phyloP scores from a whole-genome alignment of 2,329 filamentous ascomycete genomes.

The Dactylella cylindrospora region DNA sequence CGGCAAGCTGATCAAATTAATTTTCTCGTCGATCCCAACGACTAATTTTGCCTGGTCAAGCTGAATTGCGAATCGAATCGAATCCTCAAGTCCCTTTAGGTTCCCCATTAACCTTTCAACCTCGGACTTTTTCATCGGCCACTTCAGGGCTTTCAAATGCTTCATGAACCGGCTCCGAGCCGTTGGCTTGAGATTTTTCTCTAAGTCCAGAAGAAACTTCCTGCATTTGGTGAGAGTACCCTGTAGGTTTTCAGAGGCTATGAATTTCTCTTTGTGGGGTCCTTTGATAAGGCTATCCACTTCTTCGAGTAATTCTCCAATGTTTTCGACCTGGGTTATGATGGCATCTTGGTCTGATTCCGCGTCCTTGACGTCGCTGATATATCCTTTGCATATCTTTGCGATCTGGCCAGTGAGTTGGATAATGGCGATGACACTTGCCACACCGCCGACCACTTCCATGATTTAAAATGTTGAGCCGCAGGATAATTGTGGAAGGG shows the following conservation, averaged over 20 bases:
- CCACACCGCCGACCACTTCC: conserved; percentile 13
- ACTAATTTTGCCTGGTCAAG: conserved; percentile 6
- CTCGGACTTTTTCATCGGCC: conserved; percentile 12
- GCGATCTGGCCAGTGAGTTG: not conserved
- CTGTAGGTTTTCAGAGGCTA: not conserved
- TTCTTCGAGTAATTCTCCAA: not conserved
- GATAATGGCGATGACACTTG: conserved; percentile 12
- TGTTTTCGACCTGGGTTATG: not conserved
- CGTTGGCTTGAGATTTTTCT: not conserved
- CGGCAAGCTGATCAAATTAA: conserved; percentile 9
- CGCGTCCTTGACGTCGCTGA: conserved; percentile 9
- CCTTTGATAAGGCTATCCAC: not conserved
- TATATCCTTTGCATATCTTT: conserved; percentile 1
- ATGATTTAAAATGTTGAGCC: no score
- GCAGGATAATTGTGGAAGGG: no score
- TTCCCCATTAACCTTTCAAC: not conserved
- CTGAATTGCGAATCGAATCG: not conserved
- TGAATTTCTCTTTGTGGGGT: not conserved
- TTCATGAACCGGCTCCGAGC: not conserved
- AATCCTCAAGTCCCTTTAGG: not conserved
- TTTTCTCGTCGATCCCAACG: not conserved
- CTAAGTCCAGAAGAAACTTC: not conserved
- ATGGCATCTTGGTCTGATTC: not conserved
- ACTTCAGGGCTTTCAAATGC: not conserved
- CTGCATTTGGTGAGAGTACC: not conserved